Percentiles rank a stretch among this genome's conserved stretches.
phyloP scores from a whole-genome alignment of 2,329 filamentous ascomycete genomes.

The Fusarium camptoceras region DNA sequence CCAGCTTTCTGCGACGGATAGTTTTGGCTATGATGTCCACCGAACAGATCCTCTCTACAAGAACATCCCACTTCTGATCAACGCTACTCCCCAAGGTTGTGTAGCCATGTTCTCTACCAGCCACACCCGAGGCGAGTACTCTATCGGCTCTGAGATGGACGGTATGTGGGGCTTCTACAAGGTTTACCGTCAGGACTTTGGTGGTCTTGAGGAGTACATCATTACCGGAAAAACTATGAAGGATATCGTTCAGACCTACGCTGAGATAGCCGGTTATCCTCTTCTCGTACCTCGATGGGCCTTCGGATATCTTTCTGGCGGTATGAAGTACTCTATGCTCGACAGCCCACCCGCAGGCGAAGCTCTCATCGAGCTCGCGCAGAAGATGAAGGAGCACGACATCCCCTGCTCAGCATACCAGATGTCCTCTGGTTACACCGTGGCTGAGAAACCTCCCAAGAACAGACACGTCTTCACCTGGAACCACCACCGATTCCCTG shows the following conservation, averaged over 20 bases:
- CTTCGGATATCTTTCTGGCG: constrained; percentile 78
- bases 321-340: constrained; percentile 65
- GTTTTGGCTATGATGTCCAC: constrained; percentile 79
- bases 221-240: constrained; percentile 74
- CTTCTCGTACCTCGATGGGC: constrained; percentile 77
- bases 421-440: constrained; percentile 79
- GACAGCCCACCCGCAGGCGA: constrained; percentile 66
- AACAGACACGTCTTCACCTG: constrained; percentile 76
- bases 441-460: constrained; percentile 74
- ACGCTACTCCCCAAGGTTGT: constrained; percentile 71
- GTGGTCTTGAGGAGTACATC: constrained; percentile 77
- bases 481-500: constrained; percentile 77
- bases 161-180: constrained; percentile 82
- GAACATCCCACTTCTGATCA: constrained; percentile 78
- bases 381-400: constrained; percentile 70
- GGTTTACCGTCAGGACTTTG: constrained; percentile 77
- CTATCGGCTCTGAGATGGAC: constrained; percentile 78
- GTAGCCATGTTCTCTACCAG: constrained; percentile 76
- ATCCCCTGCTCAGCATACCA: constrained; percentile 79
- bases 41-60: constrained; percentile 80
- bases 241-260: constrained; percentile 74
- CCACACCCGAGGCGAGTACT: constrained; percentile 72
- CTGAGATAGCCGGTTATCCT: constrained; percentile 75
- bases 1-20: constrained; percentile 75
- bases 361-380: constrained; percentile 69